Percentiles rank a stretch among this genome's conserved stretches.
Evolutionary conservation across 345 rosid species (phyloP).

Genomic region (Turritis glabra): DNA sequence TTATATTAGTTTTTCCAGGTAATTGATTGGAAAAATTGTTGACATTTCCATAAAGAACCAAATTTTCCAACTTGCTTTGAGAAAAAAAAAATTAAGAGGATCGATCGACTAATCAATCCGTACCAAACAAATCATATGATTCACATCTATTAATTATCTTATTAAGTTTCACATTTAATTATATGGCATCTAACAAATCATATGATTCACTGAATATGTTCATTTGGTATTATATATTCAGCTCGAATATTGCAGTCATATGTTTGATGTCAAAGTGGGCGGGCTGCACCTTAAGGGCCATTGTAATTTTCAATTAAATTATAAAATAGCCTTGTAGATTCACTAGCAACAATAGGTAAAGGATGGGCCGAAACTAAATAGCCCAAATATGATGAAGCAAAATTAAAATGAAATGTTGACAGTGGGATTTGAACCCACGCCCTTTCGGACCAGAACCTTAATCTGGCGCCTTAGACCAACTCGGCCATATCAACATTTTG

Average conservation of each 20-base stretch:
- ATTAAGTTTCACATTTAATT: too few species aligned
- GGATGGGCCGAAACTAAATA: not conserved
- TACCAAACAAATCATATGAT: not conserved
- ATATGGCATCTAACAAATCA: too few species aligned
- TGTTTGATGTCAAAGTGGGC: not conserved
- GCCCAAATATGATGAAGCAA: not conserved
- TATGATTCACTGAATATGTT: not conserved
- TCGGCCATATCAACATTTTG: conserved; percentile 71
- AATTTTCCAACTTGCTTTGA: not conserved
- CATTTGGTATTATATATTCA: not conserved
- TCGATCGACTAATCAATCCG: not conserved
- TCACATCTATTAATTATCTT: not conserved
- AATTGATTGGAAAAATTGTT: not conserved
- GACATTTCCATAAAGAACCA: not conserved
- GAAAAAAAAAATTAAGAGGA: not conserved
- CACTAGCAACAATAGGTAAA: not conserved
- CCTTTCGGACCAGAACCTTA: conserved; percentile 99
- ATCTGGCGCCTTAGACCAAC: conserved; percentile 98
- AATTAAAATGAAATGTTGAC: conserved; percentile 38
- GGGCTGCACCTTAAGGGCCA: not conserved
- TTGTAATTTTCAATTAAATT: not conserved
- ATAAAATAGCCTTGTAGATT: not conserved
- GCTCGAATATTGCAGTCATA: not conserved
- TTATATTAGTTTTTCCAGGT: not conserved
- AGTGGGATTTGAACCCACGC: conserved; percentile 98